Evolutionary conservation across 352 stramenopile genomes (phyloP), one percentile per base, ranked within the genome.

Genomic region (Globisporangium echinulatum): DNA sequence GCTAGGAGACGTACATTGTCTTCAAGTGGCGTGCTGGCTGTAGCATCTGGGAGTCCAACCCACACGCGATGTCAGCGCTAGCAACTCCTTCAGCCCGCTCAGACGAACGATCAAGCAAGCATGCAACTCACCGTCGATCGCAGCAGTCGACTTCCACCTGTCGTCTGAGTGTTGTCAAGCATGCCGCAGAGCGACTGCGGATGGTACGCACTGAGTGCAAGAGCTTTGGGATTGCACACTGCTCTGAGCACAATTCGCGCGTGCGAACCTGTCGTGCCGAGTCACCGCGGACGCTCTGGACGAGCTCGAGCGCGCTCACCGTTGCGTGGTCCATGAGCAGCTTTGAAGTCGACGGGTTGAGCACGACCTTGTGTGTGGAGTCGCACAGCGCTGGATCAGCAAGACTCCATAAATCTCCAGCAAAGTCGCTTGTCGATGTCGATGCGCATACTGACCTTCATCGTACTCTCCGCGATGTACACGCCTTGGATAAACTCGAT

Each of bases 401-500:
- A 25, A 33, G 25, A 33, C 25, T 33, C 25, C 25, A 33, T 33
- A 33, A 33, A 33, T 2, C 25, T 42, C 10, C 1, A 17, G 7
- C 10, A 50, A 14, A n/a, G 7, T 43, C 15, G 4, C 43, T 10
- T 4, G 11, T 7, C 3, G 13, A 47, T 63, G 4, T 10, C 19
- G 37, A 11, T 11, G 19, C 47, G 57, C 6, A 52, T 14, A 49
- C 44, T 49, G n/a, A 88, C 82, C 80, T 90, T 90, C 56, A 94
- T 82, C 4, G 84, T 90, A 38, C 85, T 90, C 47, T 83, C 68
- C 10, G 82, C 86, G n/a, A 95, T 84, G 59, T 85, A 88, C 6
- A 95, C 77, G 9, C 85, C 85, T 72, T 95, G 85, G 42, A 92
- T 90, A 53, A 83, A 90, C 62, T 95, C 86, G 39, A 94, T 70